Evolutionary conservation across 2,329 filamentous ascomycete genomes (phyloP), one percentile per base, ranked within the genome.

Genomic region (Purpureocillium lavendulum): DNA sequence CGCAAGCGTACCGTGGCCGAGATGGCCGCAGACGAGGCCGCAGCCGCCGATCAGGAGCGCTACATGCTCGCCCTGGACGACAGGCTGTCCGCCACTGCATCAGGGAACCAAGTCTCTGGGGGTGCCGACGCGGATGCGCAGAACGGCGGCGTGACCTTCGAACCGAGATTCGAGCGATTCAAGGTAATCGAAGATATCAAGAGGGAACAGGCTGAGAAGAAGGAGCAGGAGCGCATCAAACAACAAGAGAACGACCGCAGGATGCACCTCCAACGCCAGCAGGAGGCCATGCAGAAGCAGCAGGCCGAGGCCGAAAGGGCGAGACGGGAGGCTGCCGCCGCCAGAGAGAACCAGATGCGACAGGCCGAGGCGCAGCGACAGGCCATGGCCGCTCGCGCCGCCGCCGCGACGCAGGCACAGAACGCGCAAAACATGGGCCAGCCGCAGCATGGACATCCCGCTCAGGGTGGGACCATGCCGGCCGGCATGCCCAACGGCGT

Each of bases 51-150:
- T 43, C 81, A 87, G 47, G 89, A 98, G 61, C 78, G 87, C 35
- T 94, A 87, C 49, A 92, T 98, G 87, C 80, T 97, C 37, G 82
- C 87, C 16, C 79, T 89, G 62, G 92, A 98, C 54, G 90, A 96
- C 51, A 77, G 87, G 6, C 73, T 88, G 43, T 74, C 79, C 11
- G 71, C 82, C 2, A 74, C 69, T 31, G 69, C 70, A 12, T 71
- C 75, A 4, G 69, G 72, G 31, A 73, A 73, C 7, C 73, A 78
- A 43, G 71, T 74, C 41, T 71, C 71, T 3, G 64, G 70, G 11
- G 73, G 74, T 28, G 62, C 76, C n/a, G 82, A 85, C 43, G 78
- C 75, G 15, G 88, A 94, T 55, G 82, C 79, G 8, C 80, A 86
- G 45, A 77, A 79, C 30, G 82, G 78, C 15, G 73, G 75, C 6